phyloP scores from a whole-genome alignment of 176 grass and related monocot genomes.

The Paspalum notatum region DNA sequence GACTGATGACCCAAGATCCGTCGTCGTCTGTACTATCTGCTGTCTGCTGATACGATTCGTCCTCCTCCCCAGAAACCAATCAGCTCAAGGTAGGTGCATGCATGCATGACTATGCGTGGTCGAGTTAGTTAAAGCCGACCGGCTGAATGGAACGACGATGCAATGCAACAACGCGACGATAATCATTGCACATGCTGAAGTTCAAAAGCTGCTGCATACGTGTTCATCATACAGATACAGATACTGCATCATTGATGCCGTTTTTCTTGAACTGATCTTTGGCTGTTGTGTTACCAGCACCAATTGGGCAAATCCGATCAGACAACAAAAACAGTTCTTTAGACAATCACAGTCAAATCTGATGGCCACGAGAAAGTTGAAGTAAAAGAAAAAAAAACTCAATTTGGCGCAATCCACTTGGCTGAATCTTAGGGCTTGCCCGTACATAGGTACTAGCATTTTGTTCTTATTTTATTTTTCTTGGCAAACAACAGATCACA shows the following conservation, averaged over 20 bases:
- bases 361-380: neutral
- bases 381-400: too few relatives aligned
- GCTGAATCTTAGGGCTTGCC: slow-evolving; percentile 2
- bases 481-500: slow-evolving; percentile 23
- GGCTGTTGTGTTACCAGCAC: neutral
- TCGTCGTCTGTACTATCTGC: neutral
- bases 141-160: neutral
- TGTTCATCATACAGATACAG: slow-evolving; percentile 10
- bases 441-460: neutral
- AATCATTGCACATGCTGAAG: slow-evolving; percentile 34
- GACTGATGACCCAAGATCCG: neutral
- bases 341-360: neutral
- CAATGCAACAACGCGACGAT: neutral
- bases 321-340: too few relatives aligned
- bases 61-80: slow-evolving; percentile 9
- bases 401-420: neutral
- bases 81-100: neutral
- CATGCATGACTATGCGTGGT: neutral
- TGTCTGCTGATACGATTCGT: slow-evolving; percentile 1
- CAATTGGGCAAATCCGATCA: neutral
- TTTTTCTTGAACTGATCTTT: neutral
- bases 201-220: neutral
- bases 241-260: slow-evolving; percentile 23
- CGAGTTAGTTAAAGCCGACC: slow-evolving; percentile 18
- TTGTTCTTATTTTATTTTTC: neutral